Evolutionary conservation across 768 basidiomycete genomes (phyloP).

Genomic region (Coprinopsis sp.): DNA sequence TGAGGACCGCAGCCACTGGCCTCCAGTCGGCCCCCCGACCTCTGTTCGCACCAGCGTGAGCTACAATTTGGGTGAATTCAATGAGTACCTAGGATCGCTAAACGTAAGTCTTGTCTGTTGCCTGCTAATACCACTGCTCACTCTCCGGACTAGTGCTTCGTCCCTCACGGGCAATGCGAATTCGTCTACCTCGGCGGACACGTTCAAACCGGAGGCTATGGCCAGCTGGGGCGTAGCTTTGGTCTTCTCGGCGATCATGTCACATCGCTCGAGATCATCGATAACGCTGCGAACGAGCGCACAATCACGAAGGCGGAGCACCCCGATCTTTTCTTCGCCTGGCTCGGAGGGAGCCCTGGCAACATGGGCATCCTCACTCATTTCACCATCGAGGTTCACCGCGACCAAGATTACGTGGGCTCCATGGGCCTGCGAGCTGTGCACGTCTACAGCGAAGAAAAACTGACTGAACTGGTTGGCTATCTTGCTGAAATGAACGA

Average conservation of each 20-base stretch:
- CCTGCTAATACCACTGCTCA: background rate
- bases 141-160: conserved; percentile 1
- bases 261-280: conserved; percentile 10
- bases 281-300: conserved; percentile 3
- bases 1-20: background rate
- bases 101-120: background rate
- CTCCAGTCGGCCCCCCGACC: too few relatives aligned
- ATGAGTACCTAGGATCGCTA: conserved; percentile 5
- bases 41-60: conserved; percentile 7
- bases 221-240: too few relatives aligned
- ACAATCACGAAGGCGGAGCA: conserved; percentile 1
- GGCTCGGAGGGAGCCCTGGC: too few relatives aligned
- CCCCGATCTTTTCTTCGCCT: too few relatives aligned
- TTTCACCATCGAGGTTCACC: conserved; percentile 9
- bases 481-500: conserved; percentile 10
- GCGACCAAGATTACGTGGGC: conserved; percentile 8
- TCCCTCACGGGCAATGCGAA: conserved; percentile 10
- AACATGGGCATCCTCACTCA: conserved; percentile 12
- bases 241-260: too few relatives aligned
- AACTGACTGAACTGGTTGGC: conserved; percentile 6
- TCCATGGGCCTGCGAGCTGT: conserved; percentile 7
- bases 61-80: conserved; percentile 7
- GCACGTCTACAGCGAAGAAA: conserved; percentile 6
- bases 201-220: too few relatives aligned
- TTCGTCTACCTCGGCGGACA: conserved; percentile 9